Percentiles rank a stretch among this genome's conserved stretches.
phyloP scores from a whole-genome alignment of 2,329 filamentous ascomycete species.

The Apiospora rasikravindrae region DNA sequence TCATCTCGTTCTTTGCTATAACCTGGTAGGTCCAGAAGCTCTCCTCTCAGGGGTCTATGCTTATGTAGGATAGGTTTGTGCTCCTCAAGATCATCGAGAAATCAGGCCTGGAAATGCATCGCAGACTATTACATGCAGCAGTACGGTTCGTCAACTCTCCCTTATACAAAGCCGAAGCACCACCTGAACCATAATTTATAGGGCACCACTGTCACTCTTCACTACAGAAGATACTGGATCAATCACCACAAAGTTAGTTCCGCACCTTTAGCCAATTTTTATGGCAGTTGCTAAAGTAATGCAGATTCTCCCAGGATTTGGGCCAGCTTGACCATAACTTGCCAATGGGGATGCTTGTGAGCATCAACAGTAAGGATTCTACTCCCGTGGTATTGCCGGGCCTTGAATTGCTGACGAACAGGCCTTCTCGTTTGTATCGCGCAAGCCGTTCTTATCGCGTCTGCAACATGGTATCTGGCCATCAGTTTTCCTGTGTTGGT shows the following conservation, averaged over 20 bases:
- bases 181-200: neutral
- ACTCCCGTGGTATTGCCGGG: neutral
- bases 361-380: slow-evolving; percentile 15
- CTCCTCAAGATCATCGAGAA: slow-evolving; percentile 16
- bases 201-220: slow-evolving; percentile 13
- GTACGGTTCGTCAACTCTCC: neutral
- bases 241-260: slow-evolving; percentile 17
- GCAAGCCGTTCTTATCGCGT: slow-evolving; percentile 18
- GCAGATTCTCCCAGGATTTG: slow-evolving; percentile 19
- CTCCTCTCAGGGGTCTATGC: neutral
- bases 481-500: slow-evolving; percentile 56
- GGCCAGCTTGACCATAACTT: slow-evolving; percentile 15
- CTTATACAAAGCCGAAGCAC: too few relatives aligned
- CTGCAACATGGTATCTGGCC: slow-evolving; percentile 37
- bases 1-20: slow-evolving; percentile 31
- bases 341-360: slow-evolving; percentile 20
- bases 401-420: neutral
- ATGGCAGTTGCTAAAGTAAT: neutral
- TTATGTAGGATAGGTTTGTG: neutral
- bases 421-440: slow-evolving; percentile 17
- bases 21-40: slow-evolving; percentile 29
- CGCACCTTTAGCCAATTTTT: neutral
- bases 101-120: slow-evolving; percentile 14
- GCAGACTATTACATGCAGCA: slow-evolving; percentile 1
- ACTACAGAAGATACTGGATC: slow-evolving; percentile 18